Evolutionary conservation across 345 rosid species (phyloP).

Genomic region (Gossypium bickii): DNA sequence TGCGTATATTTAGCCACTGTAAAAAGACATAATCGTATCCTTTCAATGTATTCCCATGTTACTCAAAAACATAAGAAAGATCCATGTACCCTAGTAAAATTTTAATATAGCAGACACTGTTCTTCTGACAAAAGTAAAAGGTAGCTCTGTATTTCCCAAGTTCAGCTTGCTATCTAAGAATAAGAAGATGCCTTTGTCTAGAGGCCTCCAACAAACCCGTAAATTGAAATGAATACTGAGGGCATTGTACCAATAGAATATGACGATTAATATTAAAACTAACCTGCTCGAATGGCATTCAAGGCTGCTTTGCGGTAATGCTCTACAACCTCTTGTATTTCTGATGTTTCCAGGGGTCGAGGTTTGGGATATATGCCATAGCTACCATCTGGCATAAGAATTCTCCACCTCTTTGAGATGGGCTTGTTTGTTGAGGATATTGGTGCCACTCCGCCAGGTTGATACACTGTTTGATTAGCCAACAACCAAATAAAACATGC

Average conservation of each 20-base stretch:
- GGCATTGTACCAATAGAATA: background rate
- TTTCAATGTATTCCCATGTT: background rate
- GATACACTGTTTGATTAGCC: conserved; percentile 45
- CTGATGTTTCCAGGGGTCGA: conserved; percentile 37
- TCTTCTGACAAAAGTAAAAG: background rate
- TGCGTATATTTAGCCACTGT: background rate
- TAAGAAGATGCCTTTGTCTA: background rate
- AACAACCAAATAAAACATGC: conserved; percentile 3
- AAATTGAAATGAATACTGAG: background rate
- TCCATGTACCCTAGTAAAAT: background rate
- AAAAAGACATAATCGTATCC: background rate
- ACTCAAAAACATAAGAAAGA: background rate
- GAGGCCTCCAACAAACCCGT: background rate
- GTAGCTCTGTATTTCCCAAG: background rate
- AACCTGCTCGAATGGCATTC: conserved; percentile 78
- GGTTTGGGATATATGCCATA: conserved; percentile 48
- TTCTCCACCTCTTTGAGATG: conserved; percentile 59
- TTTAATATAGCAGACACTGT: background rate
- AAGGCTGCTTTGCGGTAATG: conserved; percentile 54
- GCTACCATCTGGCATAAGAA: conserved; percentile 59
- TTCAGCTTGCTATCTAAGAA: conserved; percentile 4
- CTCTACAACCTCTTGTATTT: conserved; percentile 50
- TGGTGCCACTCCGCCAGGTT: conserved; percentile 67
- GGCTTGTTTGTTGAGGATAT: conserved; percentile 64
- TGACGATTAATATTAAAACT: background rate